phyloP scores from a whole-genome alignment of 495 filamentous ascomycete genomes.

The Neurospora tetrasperma region DNA sequence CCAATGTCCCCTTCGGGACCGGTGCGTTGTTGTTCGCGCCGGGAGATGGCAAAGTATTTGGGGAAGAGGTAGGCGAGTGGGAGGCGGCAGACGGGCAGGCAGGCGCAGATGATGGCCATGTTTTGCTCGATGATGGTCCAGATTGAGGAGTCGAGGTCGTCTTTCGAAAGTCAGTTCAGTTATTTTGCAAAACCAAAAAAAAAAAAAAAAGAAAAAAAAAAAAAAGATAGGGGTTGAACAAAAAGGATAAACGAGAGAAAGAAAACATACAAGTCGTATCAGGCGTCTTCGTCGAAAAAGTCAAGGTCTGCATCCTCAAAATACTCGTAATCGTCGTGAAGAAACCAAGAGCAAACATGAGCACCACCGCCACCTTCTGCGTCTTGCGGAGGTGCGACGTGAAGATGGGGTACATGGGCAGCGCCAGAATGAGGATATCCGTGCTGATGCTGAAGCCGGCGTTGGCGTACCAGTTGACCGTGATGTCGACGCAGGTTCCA shows the following conservation, averaged over 20 bases:
- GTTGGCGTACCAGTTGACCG: slow-evolving; percentile 18
- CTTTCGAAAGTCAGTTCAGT: too few relatives aligned
- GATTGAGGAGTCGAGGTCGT: slow-evolving; percentile 27
- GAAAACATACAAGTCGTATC: slow-evolving; percentile 11
- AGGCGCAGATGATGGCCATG: slow-evolving; percentile 37
- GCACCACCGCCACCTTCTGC: slow-evolving; percentile 28
- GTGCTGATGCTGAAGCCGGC: slow-evolving; percentile 20
- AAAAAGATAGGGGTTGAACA: too few relatives aligned
- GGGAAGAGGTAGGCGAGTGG: slow-evolving; percentile 20
- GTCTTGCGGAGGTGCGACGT: slow-evolving; percentile 17
- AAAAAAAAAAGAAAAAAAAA: too few relatives aligned
- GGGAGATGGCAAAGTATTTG: slow-evolving; percentile 10
- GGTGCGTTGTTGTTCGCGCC: neutral
- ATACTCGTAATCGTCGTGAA: slow-evolving; percentile 17
- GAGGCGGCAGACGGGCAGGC: slow-evolving; percentile 29
- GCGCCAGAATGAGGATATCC: slow-evolving; percentile 20
- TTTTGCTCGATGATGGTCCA: slow-evolving; percentile 40
- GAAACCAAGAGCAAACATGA: slow-evolving; percentile 28
- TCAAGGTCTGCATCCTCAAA: slow-evolving; percentile 15
- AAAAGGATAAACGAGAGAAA: too few relatives aligned
- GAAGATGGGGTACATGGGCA: slow-evolving; percentile 29
- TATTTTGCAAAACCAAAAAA: too few relatives aligned
- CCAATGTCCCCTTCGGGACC: neutral
- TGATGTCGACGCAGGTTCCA: slow-evolving; percentile 20
- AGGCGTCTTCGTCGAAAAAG: slow-evolving; percentile 9